These are phyloP conservation scores for Metarhizium robertsii DNA, from an alignment of 2,329 filamentous ascomycete genomes.

Conservation along the genomic window DNA sequence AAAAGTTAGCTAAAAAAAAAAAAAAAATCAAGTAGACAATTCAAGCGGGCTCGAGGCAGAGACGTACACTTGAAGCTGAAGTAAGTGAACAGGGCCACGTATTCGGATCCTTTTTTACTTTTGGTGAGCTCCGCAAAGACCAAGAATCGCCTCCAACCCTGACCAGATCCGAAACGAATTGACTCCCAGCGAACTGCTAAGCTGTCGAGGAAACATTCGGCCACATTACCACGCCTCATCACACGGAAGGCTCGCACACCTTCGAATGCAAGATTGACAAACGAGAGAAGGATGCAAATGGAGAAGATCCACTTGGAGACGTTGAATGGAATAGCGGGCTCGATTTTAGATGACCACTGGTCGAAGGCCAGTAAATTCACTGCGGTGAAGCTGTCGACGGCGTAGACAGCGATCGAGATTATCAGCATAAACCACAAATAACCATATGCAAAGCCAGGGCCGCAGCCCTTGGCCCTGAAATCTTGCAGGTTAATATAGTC, in stretches of 20 bases:
- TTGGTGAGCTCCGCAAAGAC: slow-evolving; percentile 88
- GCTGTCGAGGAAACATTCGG: slow-evolving; percentile 84
- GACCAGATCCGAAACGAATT: slow-evolving; percentile 61
- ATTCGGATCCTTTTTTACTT: slow-evolving; percentile 83
- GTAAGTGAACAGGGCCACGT: slow-evolving; percentile 84
- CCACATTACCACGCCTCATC: slow-evolving; percentile 76
- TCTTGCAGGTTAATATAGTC: slow-evolving; percentile 72
- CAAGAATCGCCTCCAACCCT: slow-evolving; percentile 83
- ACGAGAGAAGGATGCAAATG: slow-evolving; percentile 83
- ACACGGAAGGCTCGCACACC: slow-evolving; percentile 71
- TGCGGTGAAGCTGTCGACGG: slow-evolving; percentile 85
- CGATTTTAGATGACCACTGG: slow-evolving; percentile 76
- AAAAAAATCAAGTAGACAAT: neutral
- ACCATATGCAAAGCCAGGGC: slow-evolving; percentile 68
- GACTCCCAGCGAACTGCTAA: slow-evolving; percentile 79
- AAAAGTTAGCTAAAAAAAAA: neutral
- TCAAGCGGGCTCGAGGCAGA: too few relatives aligned
- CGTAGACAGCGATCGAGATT: slow-evolving; percentile 76
- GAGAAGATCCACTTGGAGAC: slow-evolving; percentile 94
- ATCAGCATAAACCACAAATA: slow-evolving; percentile 76
- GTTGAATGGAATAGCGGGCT: slow-evolving; percentile 65
- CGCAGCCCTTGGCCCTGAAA: slow-evolving; percentile 76
- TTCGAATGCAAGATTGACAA: slow-evolving; percentile 71
- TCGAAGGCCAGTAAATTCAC: slow-evolving; percentile 85
- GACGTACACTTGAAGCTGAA: slow-evolving; percentile 59